Base-by-base conservation (phyloP, 1,284 basidiomycete species). In the Inonotus hispidus region DNA sequence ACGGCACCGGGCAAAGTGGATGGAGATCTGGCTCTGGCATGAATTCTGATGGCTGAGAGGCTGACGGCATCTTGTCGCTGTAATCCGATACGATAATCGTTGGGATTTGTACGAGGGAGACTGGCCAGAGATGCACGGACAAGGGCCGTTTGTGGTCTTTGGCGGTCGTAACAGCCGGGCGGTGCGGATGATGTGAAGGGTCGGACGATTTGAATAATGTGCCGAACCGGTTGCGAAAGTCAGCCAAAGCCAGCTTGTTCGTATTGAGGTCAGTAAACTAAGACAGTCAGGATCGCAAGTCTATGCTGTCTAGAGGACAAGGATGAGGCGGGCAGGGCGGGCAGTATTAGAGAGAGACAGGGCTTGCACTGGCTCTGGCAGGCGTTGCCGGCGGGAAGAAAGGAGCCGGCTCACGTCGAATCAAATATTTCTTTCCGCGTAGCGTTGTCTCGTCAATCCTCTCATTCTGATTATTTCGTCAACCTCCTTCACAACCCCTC, bases 1-100 rank as follows among this genome's bases (percentile, higher is more conserved):
- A 67, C 25, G 82, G 79, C 37, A 82, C 85, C 45, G 90, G 90
- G 69, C 88, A 90, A 47, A 90, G 72, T 50, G 88, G 90, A 70
- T 85, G 81, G 45, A 91, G 76, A 72, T 92, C 89, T 63, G 90
- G 90, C 70, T 87, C 87, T 59, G 84, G 86, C 27, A 79, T 77
- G 50, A 88, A 71, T 70, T 87, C 82, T 65, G 80, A 70, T 43
- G 71, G 49, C 13, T 65, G 60, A 19, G 56, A 59, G 6, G 61
- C 35, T 69, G 59, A 23, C 64, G 65, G 13, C 72, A 63, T 60
- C 63, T 57, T 39, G 65, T 61, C 64, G 64, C 69, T 39, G 46
- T 57, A 60, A 39, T 59, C 64, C 38, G 61, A 27, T 37, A 56
- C 46, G 41, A 56, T 43, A 23, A 59, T 58, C 13, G 47, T 50